Conservation (phyloP, 2,329 filamentous ascomycete species). For the Ophidiomyces ophidiicola region DNA sequence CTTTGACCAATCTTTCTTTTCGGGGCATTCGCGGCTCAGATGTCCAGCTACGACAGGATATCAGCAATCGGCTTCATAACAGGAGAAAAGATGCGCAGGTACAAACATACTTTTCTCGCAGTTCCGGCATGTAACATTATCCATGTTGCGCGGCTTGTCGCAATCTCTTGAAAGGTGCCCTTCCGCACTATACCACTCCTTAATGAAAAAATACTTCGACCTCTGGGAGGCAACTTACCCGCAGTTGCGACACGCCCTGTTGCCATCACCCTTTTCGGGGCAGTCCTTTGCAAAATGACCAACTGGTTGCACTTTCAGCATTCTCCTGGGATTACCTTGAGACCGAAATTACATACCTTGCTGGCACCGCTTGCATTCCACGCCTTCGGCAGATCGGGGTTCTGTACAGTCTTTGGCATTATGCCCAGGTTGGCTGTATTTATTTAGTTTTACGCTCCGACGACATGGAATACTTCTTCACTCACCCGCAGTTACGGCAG, state of each 20-base stretch:
- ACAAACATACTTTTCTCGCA: slow-evolving; percentile 30
- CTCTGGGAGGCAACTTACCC: slow-evolving; percentile 22
- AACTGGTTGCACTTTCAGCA: slow-evolving; percentile 21
- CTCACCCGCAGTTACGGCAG: slow-evolving; percentile 45
- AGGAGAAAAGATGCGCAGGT: neutral
- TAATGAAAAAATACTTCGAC: slow-evolving; percentile 13
- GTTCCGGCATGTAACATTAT: slow-evolving; percentile 35
- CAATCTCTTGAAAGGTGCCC: slow-evolving; percentile 34
- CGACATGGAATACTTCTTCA: neutral
- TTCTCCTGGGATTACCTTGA: neutral
- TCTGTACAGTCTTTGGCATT: slow-evolving; percentile 39
- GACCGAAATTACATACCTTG: slow-evolving; percentile 23
- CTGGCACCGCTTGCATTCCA: slow-evolving; percentile 37
- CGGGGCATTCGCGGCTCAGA: slow-evolving; percentile 32
- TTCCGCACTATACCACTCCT: slow-evolving; percentile 28
- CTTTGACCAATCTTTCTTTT: slow-evolving; percentile 33
- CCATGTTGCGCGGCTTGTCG: slow-evolving; percentile 31
- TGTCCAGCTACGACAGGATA: slow-evolving; percentile 27
- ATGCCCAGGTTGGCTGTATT: slow-evolving; percentile 32
- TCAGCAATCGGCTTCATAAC: neutral
- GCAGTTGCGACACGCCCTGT: slow-evolving; percentile 35
- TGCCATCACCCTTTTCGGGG: slow-evolving; percentile 23
- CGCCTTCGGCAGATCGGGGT: slow-evolving; percentile 31
- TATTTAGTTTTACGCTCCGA: slow-evolving; percentile 1
- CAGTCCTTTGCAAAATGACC: slow-evolving; percentile 39